Percentiles rank a stretch among this genome's conserved stretches.
These are phyloP conservation scores for Diaporthe sp. DNA, from an alignment of 2,329 filamentous ascomycete species.

Conservation along the genomic window DNA sequence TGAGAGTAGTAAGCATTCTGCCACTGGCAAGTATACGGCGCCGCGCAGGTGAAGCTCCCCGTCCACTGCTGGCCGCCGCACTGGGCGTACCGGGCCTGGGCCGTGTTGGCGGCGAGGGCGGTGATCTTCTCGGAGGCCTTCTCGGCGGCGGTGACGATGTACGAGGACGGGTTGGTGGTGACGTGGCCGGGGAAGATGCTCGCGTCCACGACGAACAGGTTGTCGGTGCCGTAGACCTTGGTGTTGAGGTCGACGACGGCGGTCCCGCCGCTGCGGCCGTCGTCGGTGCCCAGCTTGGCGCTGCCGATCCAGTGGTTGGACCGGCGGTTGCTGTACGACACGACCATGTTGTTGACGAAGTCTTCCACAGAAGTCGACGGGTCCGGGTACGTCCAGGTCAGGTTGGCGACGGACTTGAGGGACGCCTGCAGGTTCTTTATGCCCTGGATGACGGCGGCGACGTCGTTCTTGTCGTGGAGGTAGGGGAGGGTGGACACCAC, in stretches of 20 bases:
- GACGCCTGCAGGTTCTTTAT: conserved; percentile 71
- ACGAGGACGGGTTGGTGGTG: conserved; percentile 37
- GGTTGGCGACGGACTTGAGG: conserved; percentile 64
- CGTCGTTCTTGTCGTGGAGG: conserved; percentile 69
- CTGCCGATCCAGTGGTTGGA: conserved; percentile 40
- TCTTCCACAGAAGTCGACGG: conserved; percentile 64
- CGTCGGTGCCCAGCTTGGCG: conserved; percentile 39
- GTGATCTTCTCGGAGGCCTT: conserved; percentile 36
- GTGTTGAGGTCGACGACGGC: conserved; percentile 39
- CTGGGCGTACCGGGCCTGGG: conserved; percentile 23
- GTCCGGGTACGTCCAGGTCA: conserved; percentile 69
- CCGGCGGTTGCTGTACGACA: conserved; percentile 37
- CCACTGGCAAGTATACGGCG: conserved; percentile 19
- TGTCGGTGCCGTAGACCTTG: conserved; percentile 39
- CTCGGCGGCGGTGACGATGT: conserved; percentile 37
- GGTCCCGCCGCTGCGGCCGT: conserved; percentile 36
- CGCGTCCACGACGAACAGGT: conserved; percentile 40
- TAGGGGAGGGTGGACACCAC: conserved; percentile 71
- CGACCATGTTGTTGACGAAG: conserved; percentile 61
- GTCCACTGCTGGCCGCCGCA: conserved; percentile 31
- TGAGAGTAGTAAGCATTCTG: conserved; percentile 35
- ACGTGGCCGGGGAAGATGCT: conserved; percentile 38
- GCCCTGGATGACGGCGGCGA: conserved; percentile 72
- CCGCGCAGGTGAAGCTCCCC: conserved; percentile 28
- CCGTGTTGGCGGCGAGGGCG: conserved; percentile 30